Evolutionary conservation across 768 basidiomycete species (phyloP).

Genomic region (Pulveroboletus ravenelii): DNA sequence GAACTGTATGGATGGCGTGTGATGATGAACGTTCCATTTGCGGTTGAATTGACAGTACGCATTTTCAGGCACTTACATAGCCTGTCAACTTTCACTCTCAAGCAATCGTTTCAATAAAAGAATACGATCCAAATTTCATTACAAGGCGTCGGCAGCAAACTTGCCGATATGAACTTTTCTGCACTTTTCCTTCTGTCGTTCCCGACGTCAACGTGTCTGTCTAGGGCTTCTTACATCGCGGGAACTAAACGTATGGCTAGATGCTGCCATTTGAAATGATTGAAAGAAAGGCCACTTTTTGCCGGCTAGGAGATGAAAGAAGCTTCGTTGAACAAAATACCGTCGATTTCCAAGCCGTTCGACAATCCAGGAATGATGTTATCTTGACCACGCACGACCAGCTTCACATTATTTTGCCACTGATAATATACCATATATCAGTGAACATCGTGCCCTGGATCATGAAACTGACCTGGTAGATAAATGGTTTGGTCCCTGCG

Average conservation of each 20-base stretch:
- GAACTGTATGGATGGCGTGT: no score
- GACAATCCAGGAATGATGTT: slow-evolving; percentile 38
- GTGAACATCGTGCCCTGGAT: background rate
- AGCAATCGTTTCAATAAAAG: no score
- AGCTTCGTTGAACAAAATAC: slow-evolving; percentile 81
- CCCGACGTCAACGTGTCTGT: no score
- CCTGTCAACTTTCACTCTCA: no score
- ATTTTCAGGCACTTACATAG: no score
- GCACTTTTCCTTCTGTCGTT: no score
- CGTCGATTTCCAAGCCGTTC: slow-evolving; percentile 48
- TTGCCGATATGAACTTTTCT: no score
- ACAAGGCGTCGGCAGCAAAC: no score
- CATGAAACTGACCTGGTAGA: slow-evolving; percentile 71
- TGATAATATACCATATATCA: slow-evolving; percentile 25
- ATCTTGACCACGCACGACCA: slow-evolving; percentile 43
- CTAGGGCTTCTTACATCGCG: background rate
- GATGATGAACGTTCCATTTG: no score
- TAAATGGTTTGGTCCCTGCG: slow-evolving; percentile 87
- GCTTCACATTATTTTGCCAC: slow-evolving; percentile 56
- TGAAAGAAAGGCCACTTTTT: background rate
- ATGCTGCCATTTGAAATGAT: background rate
- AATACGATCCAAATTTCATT: no score
- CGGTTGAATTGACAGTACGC: no score
- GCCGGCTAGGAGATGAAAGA: slow-evolving; percentile 69
- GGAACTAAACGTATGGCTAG: slow-evolving; percentile 9